Evolutionary conservation across 768 basidiomycete species (phyloP), one percentile per base, ranked within the genome.

Genomic region (Termitomyces sp.): DNA sequence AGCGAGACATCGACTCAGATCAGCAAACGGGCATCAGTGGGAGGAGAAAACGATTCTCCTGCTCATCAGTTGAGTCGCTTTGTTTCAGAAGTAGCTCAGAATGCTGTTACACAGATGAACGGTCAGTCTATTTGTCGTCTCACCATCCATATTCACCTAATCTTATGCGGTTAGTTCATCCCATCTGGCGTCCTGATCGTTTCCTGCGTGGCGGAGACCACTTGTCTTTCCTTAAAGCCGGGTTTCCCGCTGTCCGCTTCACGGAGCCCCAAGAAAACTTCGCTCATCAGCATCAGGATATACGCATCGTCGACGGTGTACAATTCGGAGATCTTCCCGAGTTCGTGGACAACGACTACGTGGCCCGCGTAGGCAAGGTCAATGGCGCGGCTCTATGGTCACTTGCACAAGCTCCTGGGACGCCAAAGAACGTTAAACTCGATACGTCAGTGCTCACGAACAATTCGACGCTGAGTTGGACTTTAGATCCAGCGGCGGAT

Each of bases 181-280:
- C 76, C 39, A 73, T 82, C 33, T 82, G 76, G 63, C 73, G 80
- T 15, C 73, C 75, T 15, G 80, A 83, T 61, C 73, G 81, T 13
- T 83, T 76, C 69, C 70, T 81, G 27, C 76, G 82, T 18, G 79
- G 80, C n/a, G 80, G 81, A 6, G 81, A 83, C 61, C 80, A 82
- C 58, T 59, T 70, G 36, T 74, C 76, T 16, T 82, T 82, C 77
- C 69, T 81, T 25, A 60, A 66, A 32, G 68, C 68, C 55, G 81
- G 80, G 12, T 81, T 76, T 68, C 70, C 82, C 10, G 82, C 81
- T 0, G 76, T 80, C 23, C 76, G 80, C 23, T 82, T 81, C 70
- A 81, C 79, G 0, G 82, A 82, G 57, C 81, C 80, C 7, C 68
- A 78, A 63, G 80, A 83, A 64, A 75, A 82, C 62, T 82, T 80